These are phyloP conservation scores for Mycosarcoma maydis DNA, from an alignment of 1,284 basidiomycete species.

Conservation along the genomic window DNA sequence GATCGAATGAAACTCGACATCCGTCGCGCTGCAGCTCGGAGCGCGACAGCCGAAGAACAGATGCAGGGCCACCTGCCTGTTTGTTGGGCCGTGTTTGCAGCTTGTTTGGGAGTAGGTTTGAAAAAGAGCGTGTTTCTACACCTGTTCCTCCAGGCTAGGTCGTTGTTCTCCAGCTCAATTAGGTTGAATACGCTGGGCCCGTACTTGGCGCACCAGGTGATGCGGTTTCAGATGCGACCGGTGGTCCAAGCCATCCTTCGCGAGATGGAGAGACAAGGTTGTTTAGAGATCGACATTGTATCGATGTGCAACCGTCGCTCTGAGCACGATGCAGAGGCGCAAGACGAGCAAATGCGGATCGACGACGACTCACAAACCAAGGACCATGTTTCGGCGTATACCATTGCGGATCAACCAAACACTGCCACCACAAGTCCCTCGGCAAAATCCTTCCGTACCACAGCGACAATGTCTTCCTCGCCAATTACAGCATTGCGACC, in stretches of 20 bases:
- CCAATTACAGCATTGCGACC: conserved; percentile 3
- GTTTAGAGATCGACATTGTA: background rate
- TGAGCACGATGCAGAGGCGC: background rate
- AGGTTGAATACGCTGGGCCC: conserved; percentile 91
- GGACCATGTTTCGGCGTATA: conserved; percentile 1
- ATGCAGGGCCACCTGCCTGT: conserved; percentile 82
- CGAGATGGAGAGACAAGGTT: conserved; percentile 16
- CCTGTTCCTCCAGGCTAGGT: conserved; percentile 89
- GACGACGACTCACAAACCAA: background rate
- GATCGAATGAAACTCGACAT: conserved; percentile 1
- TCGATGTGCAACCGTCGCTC: background rate
- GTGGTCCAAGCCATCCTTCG: conserved; percentile 26
- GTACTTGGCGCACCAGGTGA: conserved; percentile 87
- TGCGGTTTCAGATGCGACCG: conserved; percentile 75
- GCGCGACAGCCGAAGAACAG: background rate
- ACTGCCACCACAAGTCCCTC: background rate
- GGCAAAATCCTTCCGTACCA: conserved; percentile 12
- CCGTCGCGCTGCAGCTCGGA: background rate
- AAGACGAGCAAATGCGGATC: conserved; percentile 7
- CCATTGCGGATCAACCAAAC: background rate
- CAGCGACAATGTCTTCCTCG: conserved; percentile 3
- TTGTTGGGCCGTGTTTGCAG: conserved; percentile 87
- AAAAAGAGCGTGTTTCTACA: conserved; percentile 79
- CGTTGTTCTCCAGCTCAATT: conserved; percentile 87
- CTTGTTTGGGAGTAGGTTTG: conserved; percentile 77